Conservation (phyloP, 441 rosid genomes). For the Jatropha multifida region DNA sequence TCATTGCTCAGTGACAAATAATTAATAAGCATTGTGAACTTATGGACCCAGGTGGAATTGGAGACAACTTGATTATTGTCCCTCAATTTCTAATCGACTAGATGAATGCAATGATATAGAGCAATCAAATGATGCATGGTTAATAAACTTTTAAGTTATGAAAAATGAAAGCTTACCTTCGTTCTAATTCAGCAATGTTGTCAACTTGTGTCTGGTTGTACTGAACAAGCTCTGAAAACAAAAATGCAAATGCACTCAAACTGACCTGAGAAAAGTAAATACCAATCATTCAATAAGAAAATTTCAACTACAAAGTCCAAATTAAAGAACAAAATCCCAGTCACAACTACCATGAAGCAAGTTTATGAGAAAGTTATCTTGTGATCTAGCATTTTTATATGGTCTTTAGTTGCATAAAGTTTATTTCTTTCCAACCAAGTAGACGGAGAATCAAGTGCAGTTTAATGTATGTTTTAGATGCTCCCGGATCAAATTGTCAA, state of each 20-base stretch:
- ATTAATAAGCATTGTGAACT: background rate
- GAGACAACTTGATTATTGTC: background rate
- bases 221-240: constrained; percentile 98
- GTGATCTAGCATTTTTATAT: background rate
- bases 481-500: background rate
- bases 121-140: background rate
- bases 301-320: background rate
- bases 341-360: background rate
- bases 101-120: background rate
- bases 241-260: constrained; percentile 85
- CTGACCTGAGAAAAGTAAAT: constrained; percentile 58
- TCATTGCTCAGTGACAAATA: background rate
- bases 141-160: background rate
- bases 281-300: constrained; percentile 4
- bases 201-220: constrained; percentile 96
- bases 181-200: constrained; percentile 87
- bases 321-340: background rate
- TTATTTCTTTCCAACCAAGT: background rate
- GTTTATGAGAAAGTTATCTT: background rate
- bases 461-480: background rate
- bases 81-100: background rate
- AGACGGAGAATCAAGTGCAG: too few relatives aligned
- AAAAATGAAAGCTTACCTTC: constrained; percentile 48
- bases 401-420: background rate
- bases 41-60: background rate